A percentile compares a stretch with the other conserved stretches of the same genome.
Evolutionary conservation across 2,329 filamentous ascomycete species (phyloP).

Genomic region (Colletotrichum trifolii): DNA sequence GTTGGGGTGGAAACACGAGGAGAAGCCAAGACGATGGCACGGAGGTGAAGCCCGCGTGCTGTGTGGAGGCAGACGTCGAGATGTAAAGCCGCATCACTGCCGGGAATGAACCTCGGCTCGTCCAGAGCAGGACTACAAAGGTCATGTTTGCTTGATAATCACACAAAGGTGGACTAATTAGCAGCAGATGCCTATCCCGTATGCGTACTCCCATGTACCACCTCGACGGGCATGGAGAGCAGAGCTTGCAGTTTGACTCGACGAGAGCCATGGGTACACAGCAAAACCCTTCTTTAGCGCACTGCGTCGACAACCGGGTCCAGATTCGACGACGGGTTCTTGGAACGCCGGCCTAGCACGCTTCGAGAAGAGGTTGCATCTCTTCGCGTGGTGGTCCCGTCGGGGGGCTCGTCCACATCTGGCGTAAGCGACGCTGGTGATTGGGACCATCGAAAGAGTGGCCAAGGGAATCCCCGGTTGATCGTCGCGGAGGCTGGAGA

Average conservation of each 20-base stretch:
- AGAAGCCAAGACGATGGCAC: too few species aligned
- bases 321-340: slow-evolving; percentile 25
- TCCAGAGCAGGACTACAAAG: too few species aligned
- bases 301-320: slow-evolving; percentile 21
- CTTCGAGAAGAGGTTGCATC: slow-evolving; percentile 21
- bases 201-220: too few species aligned
- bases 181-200: too few species aligned
- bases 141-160: too few species aligned
- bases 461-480: slow-evolving; percentile 37
- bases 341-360: slow-evolving; percentile 7
- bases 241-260: not conserved
- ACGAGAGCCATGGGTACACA: slow-evolving; percentile 8
- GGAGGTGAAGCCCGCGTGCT: too few species aligned
- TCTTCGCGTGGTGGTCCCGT: slow-evolving; percentile 35
- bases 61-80: too few species aligned
- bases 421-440: slow-evolving; percentile 17
- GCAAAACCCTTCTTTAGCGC: slow-evolving; percentile 16
- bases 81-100: too few species aligned
- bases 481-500: slow-evolving; percentile 39
- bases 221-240: not conserved
- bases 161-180: too few species aligned
- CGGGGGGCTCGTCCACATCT: slow-evolving; percentile 8
- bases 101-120: too few species aligned
- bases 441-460: not conserved
- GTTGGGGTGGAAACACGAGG: too few species aligned